phyloP scores from a whole-genome alignment of 1,284 basidiomycete genomes.

The Vanrija humicola region DNA sequence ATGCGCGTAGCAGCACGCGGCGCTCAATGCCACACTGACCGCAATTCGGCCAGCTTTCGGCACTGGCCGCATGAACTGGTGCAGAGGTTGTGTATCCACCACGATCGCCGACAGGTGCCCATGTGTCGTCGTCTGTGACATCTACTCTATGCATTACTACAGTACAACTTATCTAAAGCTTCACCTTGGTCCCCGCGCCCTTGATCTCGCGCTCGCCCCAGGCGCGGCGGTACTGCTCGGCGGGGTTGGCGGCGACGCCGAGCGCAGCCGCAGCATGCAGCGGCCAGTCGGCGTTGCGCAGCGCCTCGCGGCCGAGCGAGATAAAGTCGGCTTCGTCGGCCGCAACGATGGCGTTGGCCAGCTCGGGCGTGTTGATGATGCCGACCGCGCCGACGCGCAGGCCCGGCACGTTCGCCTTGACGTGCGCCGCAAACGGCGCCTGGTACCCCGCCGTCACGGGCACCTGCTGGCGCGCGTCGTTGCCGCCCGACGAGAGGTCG shows the following conservation, averaged over 20 bases:
- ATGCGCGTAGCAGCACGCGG: no score
- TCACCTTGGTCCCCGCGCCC: no score
- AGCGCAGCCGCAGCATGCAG: slow-evolving; percentile 43
- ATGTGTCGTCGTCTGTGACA: no score
- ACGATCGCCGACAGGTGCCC: no score
- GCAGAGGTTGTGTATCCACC: no score
- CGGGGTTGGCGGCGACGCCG: slow-evolving; percentile 42
- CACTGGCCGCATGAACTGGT: no score
- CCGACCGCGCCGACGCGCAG: slow-evolving; percentile 67
- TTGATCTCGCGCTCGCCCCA: slow-evolving; percentile 44
- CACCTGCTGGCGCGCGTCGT: slow-evolving; percentile 60
- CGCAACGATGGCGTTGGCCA: slow-evolving; percentile 65
- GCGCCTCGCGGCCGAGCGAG: slow-evolving; percentile 60
- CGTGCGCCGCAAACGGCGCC: slow-evolving; percentile 64
- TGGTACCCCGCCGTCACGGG: slow-evolving; percentile 61
- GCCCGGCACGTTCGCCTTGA: slow-evolving; percentile 62
- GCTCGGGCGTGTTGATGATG: slow-evolving; percentile 61
- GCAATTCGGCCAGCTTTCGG: no score
- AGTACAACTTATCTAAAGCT: no score
- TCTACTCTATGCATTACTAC: no score
- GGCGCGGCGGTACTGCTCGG: slow-evolving; percentile 50
- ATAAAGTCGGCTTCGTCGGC: slow-evolving; percentile 65
- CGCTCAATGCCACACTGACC: no score
- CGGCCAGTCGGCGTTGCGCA: slow-evolving; percentile 49
- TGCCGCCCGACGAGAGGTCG: slow-evolving; percentile 67